Percentiles rank a stretch among this genome's conserved stretches.
phyloP scores from a whole-genome alignment of 2,329 filamentous ascomycete genomes.

The Aspergillus intermedius region DNA sequence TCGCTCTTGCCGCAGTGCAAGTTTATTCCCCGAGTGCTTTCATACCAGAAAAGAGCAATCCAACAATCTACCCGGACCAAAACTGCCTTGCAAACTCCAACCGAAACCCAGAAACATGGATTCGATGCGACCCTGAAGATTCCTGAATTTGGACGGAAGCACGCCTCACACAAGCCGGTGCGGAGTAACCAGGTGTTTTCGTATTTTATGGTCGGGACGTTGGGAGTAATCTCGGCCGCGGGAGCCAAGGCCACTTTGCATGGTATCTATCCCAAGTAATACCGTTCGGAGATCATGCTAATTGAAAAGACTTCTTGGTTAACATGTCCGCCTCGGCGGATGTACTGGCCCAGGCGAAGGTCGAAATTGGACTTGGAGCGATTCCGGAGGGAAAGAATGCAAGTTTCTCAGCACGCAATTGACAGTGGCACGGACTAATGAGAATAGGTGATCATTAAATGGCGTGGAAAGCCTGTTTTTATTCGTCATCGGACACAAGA shows the following conservation, averaged over 20 bases:
- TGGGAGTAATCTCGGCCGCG: conserved; percentile 85
- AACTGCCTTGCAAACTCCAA: not conserved
- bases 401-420: conserved; percentile 34
- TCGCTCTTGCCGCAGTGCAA: too few relatives aligned
- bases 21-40: too few relatives aligned
- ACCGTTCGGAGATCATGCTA: conserved; percentile 1
- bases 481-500: conserved; percentile 91
- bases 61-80: not conserved
- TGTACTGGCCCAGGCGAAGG: conserved; percentile 97
- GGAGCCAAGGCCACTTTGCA: conserved; percentile 97
- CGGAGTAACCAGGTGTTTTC: conserved; percentile 78
- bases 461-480: conserved; percentile 99
- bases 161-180: conserved; percentile 64
- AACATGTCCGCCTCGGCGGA: conserved; percentile 99
- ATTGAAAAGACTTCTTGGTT: conserved; percentile 83
- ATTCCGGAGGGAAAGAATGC: conserved; percentile 99
- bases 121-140: conserved; percentile 58
- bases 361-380: conserved; percentile 84
- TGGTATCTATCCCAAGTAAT: conserved; percentile 59
- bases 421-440: not conserved
- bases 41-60: too few relatives aligned
- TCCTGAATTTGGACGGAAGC: conserved; percentile 75
- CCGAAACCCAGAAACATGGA: not conserved
- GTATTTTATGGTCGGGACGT: conserved; percentile 97
- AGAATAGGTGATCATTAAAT: conserved; percentile 91